Percentiles rank a stretch among this genome's conserved stretches.
Evolutionary conservation across 441 rosid genomes (phyloP).

Genomic region (Breynia disticha): DNA sequence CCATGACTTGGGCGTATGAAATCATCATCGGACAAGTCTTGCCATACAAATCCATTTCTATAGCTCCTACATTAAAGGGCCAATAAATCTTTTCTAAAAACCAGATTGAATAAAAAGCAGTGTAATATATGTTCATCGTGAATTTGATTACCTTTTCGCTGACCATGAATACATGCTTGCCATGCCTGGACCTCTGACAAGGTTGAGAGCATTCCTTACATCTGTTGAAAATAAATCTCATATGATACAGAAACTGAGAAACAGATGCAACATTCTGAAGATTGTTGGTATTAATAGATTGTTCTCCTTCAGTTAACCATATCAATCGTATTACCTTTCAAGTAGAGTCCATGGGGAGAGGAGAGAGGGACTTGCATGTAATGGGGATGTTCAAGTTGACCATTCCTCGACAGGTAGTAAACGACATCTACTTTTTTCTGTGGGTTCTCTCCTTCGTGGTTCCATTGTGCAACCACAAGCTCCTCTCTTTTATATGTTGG

Average conservation of each 20-base stretch:
- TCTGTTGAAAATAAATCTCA: constrained; percentile 28
- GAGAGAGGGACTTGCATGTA: constrained; percentile 66
- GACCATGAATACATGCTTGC: constrained; percentile 78
- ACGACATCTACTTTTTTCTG: constrained; percentile 54
- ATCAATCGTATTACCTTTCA: constrained; percentile 41
- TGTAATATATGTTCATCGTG: background rate
- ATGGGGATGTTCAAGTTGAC: constrained; percentile 90
- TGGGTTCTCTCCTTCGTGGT: background rate
- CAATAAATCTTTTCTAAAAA: background rate
- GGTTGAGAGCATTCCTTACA: constrained; percentile 50
- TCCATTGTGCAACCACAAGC: background rate
- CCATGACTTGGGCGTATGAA: constrained; percentile 57
- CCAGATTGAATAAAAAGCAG: background rate
- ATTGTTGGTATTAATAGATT: background rate
- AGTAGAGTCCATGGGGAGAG: constrained; percentile 54
- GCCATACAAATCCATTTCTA: constrained; percentile 78
- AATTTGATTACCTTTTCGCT: constrained; percentile 45
- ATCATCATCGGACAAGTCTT: constrained; percentile 60
- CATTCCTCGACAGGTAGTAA: constrained; percentile 69
- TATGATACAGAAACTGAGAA: background rate
- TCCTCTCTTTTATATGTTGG: too few relatives aligned
- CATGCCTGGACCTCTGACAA: constrained; percentile 72
- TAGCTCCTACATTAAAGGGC: constrained; percentile 46
- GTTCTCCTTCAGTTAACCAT: background rate
- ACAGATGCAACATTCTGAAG: background rate